Conservation (phyloP, 2,329 filamentous ascomycete species). For the Alternaria brassicae region DNA sequence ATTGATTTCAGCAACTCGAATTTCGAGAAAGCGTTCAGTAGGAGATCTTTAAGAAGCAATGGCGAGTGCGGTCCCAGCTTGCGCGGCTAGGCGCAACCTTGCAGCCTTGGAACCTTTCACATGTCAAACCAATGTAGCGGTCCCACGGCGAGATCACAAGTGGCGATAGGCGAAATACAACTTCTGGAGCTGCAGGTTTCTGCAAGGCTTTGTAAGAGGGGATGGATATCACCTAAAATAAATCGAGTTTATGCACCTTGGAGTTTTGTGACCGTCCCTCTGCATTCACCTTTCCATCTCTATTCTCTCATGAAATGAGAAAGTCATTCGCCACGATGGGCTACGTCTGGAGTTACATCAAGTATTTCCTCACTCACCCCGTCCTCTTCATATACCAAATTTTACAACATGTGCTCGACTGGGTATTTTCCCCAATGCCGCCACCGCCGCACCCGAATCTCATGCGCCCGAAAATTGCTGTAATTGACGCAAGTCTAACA, state of each 20-base stretch:
- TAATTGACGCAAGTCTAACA: constrained; percentile 66
- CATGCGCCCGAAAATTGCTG: constrained; percentile 64
- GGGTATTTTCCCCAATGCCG: constrained; percentile 72
- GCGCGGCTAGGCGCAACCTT: not conserved
- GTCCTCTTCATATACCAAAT: constrained; percentile 70
- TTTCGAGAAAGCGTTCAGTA: not conserved
- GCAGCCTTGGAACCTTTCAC: constrained; percentile 23
- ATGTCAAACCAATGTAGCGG: constrained; percentile 20
- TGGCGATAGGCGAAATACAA: constrained; percentile 18
- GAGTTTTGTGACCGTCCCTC: not conserved
- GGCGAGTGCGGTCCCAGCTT: not conserved
- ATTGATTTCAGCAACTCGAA: not conserved
- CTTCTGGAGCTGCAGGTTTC: constrained; percentile 18
- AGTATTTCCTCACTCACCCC: constrained; percentile 48
- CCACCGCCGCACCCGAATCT: constrained; percentile 66
- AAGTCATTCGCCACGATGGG: constrained; percentile 25
- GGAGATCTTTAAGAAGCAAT: not conserved
- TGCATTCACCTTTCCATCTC: not conserved
- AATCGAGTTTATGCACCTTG: not conserved
- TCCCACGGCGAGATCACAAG: constrained; percentile 34
- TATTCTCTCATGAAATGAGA: not conserved
- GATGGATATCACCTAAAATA: not conserved
- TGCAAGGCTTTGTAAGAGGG: constrained; percentile 2
- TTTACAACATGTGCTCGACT: constrained; percentile 68
- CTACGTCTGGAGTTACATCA: constrained; percentile 19